Evolutionary conservation across 768 basidiomycete genomes (phyloP).

Genomic region (Thelephora aurantiotincta): DNA sequence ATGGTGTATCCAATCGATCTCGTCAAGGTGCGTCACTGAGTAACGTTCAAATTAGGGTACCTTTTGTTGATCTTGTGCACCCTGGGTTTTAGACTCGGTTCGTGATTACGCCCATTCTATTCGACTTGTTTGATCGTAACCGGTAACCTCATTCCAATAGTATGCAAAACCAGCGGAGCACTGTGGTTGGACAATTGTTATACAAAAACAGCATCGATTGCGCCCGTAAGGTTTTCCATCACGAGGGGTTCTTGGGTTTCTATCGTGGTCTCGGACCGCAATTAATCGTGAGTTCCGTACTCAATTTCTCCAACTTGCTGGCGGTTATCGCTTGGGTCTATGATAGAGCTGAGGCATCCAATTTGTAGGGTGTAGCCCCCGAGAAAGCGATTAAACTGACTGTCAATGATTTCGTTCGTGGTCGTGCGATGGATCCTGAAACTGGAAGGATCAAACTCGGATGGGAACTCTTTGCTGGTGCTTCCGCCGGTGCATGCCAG

Average conservation of each 20-base stretch:
- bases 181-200: constrained; percentile 89
- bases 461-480: constrained; percentile 93
- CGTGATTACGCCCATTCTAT: constrained; percentile 6
- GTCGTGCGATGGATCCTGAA: constrained; percentile 80
- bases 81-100: constrained; percentile 40
- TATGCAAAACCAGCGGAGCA: constrained; percentile 96
- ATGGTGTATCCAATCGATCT: constrained; percentile 95
- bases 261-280: constrained; percentile 95
- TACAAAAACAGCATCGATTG: constrained; percentile 97
- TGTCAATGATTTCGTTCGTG: constrained; percentile 84
- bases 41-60: constrained; percentile 51
- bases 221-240: constrained; percentile 82
- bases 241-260: constrained; percentile 91
- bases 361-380: constrained; percentile 74
- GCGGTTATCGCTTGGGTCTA: no score
- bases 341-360: no score
- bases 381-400: constrained; percentile 98
- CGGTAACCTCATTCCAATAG: constrained; percentile 21
- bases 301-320: neutral
- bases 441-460: constrained; percentile 84
- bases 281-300: constrained; percentile 45
- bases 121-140: neutral
- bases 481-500: constrained; percentile 90
- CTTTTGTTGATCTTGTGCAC: constrained; percentile 7
- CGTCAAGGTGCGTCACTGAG: constrained; percentile 34